A percentile compares a stretch with the other conserved stretches of the same genome.
Conservation (phyloP, 2,329 filamentous ascomycete genomes). For the Colletotrichum tabaci region DNA sequence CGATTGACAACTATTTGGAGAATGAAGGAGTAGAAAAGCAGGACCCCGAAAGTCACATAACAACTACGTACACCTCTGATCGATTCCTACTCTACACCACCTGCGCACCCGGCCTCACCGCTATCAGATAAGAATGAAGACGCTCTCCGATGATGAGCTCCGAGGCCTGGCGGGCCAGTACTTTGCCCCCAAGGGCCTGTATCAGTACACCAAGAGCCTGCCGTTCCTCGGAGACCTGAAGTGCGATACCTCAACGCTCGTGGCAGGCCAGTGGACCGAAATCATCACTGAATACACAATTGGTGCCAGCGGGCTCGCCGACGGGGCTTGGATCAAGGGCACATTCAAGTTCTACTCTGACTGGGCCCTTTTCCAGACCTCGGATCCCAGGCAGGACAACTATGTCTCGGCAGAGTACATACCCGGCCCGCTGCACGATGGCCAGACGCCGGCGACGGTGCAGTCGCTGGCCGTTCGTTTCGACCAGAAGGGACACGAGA, state of each 20-base stretch:
- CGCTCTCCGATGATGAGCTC: constrained; percentile 45
- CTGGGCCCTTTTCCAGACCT: constrained; percentile 54
- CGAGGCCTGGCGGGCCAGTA: constrained; percentile 45
- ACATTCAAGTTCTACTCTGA: constrained; percentile 57
- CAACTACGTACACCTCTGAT: neutral
- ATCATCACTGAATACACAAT: constrained; percentile 48
- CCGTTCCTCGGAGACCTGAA: constrained; percentile 49
- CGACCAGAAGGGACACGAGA: constrained; percentile 56
- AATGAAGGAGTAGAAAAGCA: neutral
- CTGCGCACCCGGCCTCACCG: neutral
- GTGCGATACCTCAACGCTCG: constrained; percentile 46
- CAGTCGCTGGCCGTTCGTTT: constrained; percentile 52
- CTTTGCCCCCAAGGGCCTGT: constrained; percentile 48
- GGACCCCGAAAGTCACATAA: neutral
- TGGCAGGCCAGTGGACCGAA: constrained; percentile 51
- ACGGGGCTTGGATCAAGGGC: constrained; percentile 56
- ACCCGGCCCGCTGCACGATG: constrained; percentile 45
- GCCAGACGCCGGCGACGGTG: constrained; percentile 52
- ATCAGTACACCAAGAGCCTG: constrained; percentile 48
- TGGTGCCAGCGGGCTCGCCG: constrained; percentile 51
- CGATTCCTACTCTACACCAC: neutral
- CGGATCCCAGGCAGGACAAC: constrained; percentile 49
- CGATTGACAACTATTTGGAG: neutral
- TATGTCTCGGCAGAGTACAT: constrained; percentile 53
- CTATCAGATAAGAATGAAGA: constrained; percentile 43